phyloP scores from a whole-genome alignment of 352 stramenopile species.

The Globisporangium nunn region DNA sequence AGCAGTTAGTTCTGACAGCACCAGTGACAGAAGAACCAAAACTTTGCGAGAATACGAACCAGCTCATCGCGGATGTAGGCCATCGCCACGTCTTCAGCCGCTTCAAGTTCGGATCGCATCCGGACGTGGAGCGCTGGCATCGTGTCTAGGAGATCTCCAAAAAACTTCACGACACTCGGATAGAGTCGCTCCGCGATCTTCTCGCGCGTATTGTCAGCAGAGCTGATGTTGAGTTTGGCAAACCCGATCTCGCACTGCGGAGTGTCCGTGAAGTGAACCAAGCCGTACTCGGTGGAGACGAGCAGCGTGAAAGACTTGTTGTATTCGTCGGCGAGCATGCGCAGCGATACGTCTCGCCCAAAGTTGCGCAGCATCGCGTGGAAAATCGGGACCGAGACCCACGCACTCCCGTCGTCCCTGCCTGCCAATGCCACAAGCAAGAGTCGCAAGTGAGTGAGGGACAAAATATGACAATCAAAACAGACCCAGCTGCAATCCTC shows the following conservation, averaged over 20 bases:
- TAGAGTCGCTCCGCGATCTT: constrained; percentile 26
- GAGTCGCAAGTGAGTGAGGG: background rate
- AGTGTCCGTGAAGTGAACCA: constrained; percentile 22
- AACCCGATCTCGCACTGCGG: constrained; percentile 26
- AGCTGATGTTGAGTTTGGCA: constrained; percentile 15
- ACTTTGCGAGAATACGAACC: constrained; percentile 1
- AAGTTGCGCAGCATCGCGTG: constrained; percentile 21
- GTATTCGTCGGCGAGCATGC: constrained; percentile 21
- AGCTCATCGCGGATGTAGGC: constrained; percentile 8
- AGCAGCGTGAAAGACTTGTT: constrained; percentile 22
- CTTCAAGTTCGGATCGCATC: constrained; percentile 14
- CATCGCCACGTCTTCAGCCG: constrained; percentile 4
- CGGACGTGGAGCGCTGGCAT: constrained; percentile 12
- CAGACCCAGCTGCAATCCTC: background rate
- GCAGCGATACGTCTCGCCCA: constrained; percentile 5
- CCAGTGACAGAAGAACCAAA: background rate
- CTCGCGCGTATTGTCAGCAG: constrained; percentile 19
- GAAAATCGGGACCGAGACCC: constrained; percentile 20
- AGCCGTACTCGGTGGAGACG: constrained; percentile 22
- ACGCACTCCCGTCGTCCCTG: constrained; percentile 27
- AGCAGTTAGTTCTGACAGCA: background rate
- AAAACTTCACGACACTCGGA: constrained; percentile 13
- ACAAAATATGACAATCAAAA: background rate
- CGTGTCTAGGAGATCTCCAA: constrained; percentile 11
- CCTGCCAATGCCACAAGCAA: constrained; percentile 6